phyloP scores from a whole-genome alignment of 768 basidiomycete species.

The Pulveroboletus sp. region DNA sequence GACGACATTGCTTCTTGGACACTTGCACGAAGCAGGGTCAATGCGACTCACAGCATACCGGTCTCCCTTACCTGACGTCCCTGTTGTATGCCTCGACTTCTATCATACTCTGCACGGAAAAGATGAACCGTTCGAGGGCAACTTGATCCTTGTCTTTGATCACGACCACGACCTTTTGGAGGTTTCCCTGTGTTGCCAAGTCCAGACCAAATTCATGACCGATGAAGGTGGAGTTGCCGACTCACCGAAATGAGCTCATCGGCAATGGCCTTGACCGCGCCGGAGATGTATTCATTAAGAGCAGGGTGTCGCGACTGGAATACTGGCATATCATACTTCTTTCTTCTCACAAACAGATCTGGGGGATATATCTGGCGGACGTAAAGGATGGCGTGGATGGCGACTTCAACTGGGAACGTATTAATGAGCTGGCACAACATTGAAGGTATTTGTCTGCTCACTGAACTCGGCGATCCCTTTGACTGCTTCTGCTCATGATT shows the following conservation, averaged over 20 bases:
- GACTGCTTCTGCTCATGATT: constrained; percentile 47
- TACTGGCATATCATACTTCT: constrained; percentile 87
- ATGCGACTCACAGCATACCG: not conserved
- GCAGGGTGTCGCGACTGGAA: constrained; percentile 92
- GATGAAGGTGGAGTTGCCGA: not conserved
- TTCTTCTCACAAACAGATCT: constrained; percentile 80
- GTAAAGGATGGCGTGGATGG: constrained; percentile 88
- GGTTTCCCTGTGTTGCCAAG: constrained; percentile 52
- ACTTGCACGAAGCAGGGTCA: constrained; percentile 35
- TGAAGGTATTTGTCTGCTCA: constrained; percentile 31
- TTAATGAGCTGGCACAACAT: constrained; percentile 4
- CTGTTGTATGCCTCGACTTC: constrained; percentile 65
- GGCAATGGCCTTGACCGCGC: constrained; percentile 74
- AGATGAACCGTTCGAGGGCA: constrained; percentile 86
- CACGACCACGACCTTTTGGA: constrained; percentile 77
- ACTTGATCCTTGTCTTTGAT: constrained; percentile 79
- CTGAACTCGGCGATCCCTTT: constrained; percentile 70
- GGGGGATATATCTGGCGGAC: constrained; percentile 87
- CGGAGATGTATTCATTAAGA: constrained; percentile 86
- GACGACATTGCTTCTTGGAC: constrained; percentile 69
- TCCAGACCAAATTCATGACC: not conserved
- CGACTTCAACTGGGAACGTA: constrained; percentile 73
- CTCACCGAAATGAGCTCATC: constrained; percentile 70
- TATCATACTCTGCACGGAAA: constrained; percentile 81
- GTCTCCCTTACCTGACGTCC: constrained; percentile 51